Conservation (phyloP, 495 filamentous ascomycete species). For the Lindgomyces ingoldianus region DNA sequence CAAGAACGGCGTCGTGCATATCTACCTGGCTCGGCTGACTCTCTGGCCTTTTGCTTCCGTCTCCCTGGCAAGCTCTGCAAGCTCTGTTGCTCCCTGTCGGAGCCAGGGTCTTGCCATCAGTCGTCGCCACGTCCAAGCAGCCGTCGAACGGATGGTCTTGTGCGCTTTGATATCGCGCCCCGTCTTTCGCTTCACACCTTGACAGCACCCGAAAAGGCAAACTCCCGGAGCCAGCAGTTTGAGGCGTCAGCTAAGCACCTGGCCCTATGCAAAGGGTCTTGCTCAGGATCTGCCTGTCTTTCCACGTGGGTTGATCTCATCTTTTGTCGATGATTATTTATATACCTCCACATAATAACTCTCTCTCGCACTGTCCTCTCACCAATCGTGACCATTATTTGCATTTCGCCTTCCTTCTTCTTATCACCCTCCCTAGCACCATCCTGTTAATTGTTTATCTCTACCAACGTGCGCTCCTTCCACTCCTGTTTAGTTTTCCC, state of each 20-base stretch:
- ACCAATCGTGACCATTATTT: conserved; percentile 6
- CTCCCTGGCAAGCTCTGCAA: conserved; percentile 6
- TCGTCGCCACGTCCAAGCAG: background rate
- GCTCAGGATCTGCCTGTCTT: conserved; percentile 29
- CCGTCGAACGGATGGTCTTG: conserved; percentile 21
- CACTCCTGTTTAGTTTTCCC: conserved; percentile 20
- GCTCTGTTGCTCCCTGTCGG: conserved; percentile 5
- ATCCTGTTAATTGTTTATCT: background rate
- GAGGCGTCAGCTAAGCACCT: conserved; percentile 34
- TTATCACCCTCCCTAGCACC: background rate
- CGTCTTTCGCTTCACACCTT: conserved; percentile 32
- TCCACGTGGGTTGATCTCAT: conserved; percentile 40
- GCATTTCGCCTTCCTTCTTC: conserved; percentile 10
- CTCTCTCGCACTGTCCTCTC: conserved; percentile 10
- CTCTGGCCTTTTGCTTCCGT: conserved; percentile 1
- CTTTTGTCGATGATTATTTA: conserved; percentile 31
- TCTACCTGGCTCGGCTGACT: conserved; percentile 30
- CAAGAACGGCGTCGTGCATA: conserved; percentile 35
- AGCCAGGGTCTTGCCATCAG: conserved; percentile 2
- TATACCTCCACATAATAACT: conserved; percentile 26
- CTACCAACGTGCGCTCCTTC: conserved; percentile 5
- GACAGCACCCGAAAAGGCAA: conserved; percentile 32
- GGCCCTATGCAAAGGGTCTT: conserved; percentile 36
- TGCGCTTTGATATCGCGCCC: conserved; percentile 18
- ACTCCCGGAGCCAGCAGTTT: conserved; percentile 37